Evolutionary conservation across 148 eudicot species (phyloP), one percentile per base, ranked within the genome.

Genomic region (Heliamphora exappendiculata): DNA sequence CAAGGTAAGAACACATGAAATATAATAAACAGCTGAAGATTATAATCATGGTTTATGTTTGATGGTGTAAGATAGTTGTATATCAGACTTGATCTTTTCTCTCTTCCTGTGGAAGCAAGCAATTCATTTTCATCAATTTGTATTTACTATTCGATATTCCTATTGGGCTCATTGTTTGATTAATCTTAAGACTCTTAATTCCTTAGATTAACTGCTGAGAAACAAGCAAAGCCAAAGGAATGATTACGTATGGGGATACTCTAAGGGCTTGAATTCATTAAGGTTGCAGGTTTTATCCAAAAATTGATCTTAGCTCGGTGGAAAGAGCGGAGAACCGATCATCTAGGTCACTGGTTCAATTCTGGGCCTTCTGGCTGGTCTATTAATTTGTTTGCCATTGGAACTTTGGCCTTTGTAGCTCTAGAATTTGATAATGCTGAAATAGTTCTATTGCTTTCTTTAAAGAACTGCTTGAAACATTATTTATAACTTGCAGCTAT

Each of bases 1-100:
- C 42, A 87, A 81, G 86, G 90, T 87, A 71, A 78, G 80, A 76
- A 34, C 70, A 44, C 63, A 60, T 37, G 12, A 5, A 42, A 10
- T 31, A 60, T 75, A 33, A 29, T 8, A 12, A 57, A 42, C 16
- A 39, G 66, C 14, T 24, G 66, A 37, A 39, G 50, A 73, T n/a
- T 36, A 54, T 72, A 34, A 12, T 54, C 64, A 22, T 22, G 50
- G 36, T 10, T 73, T 41, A 22, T 55, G 76, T 39, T 73, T 73
- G 65, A 57, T 73, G 65, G 66, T 55, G 42, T 57, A 50, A 73
- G 50, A 54, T 33, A 5, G 22, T 57, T 26, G 11, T 36, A 33
- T 7, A 34, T 19, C 39, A 29, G 45, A 34, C 24, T 65, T 65
- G 2, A 36, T 65, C 12, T 31, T 66, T 66, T 7, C 39, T 39